These are phyloP conservation scores for Eimeria praecox DNA, from an alignment of 169 alveolate genomes.

Conservation along the genomic window DNA sequence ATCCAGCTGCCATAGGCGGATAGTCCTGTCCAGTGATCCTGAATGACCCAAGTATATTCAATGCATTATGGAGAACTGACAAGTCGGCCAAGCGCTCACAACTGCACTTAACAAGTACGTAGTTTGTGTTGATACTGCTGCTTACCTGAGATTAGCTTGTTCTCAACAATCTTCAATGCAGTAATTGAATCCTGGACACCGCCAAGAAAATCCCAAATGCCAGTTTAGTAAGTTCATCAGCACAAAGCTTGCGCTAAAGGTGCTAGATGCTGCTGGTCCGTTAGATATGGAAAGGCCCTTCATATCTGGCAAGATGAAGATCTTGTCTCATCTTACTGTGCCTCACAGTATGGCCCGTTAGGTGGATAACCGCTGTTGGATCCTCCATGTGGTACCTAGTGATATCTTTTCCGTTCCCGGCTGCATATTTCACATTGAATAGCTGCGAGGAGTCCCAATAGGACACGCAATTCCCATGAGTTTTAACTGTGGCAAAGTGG, in stretches of 20 bases:
- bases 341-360: conserved; percentile 61
- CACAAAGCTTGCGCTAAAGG: neutral
- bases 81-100: neutral
- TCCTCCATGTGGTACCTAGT: conserved; percentile 21
- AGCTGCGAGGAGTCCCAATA: neutral
- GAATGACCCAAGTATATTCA: neutral
- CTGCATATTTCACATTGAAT: neutral
- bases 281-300: neutral
- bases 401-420: conserved; percentile 60
- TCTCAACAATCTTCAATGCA: conserved; percentile 56
- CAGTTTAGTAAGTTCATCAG: neutral
- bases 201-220: neutral
- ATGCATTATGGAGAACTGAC: no score
- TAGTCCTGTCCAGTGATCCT: conserved; percentile 61
- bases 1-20: conserved; percentile 52
- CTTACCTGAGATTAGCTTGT: conserved; percentile 39
- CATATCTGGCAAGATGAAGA: neutral
- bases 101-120: neutral
- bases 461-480: neutral
- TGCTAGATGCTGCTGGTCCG: neutral
- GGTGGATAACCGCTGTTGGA: conserved; percentile 7
- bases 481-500: neutral
- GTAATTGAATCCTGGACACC: conserved; percentile 52
- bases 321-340: neutral
- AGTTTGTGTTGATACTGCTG: neutral